phyloP scores from a whole-genome alignment of 148 eudicot genomes.

The Rhododendron griersonianum region DNA sequence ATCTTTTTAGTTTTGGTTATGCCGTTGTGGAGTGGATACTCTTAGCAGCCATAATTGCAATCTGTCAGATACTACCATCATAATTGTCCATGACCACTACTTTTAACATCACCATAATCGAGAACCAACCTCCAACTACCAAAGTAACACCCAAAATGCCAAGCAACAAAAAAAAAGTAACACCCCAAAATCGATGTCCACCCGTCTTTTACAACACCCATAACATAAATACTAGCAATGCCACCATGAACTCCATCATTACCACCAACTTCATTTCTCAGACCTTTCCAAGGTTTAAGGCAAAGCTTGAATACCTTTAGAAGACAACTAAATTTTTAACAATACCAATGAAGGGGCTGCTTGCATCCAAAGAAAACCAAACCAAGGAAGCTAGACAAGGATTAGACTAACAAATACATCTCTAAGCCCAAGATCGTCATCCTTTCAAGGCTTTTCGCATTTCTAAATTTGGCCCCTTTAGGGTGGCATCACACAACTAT shows the following conservation, averaged over 20 bases:
- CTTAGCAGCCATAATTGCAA: too few species aligned
- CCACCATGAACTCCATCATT: background rate
- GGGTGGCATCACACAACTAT: background rate
- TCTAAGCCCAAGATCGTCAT: background rate
- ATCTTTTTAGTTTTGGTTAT: too few species aligned
- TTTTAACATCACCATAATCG: background rate
- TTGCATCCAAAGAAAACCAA: background rate
- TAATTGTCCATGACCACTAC: background rate
- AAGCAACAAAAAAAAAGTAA: background rate
- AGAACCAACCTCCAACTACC: slow-evolving; percentile 2
- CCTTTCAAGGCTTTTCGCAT: background rate
- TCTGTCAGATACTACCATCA: background rate
- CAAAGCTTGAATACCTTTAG: background rate
- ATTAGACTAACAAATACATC: background rate
- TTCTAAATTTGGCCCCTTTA: background rate
- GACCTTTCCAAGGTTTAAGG: background rate
- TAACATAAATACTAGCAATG: background rate
- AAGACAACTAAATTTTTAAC: background rate
- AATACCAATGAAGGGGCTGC: background rate
- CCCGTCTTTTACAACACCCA: background rate
- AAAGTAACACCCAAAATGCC: background rate
- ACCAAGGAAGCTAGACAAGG: background rate
- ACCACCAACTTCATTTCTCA: background rate
- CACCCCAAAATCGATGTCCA: background rate
- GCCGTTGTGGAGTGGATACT: too few species aligned